Percentiles rank a stretch among this genome's conserved stretches.
These are phyloP conservation scores for Eremomyces bilateralis DNA, from an alignment of 495 filamentous ascomycete genomes.

Conservation along the genomic window DNA sequence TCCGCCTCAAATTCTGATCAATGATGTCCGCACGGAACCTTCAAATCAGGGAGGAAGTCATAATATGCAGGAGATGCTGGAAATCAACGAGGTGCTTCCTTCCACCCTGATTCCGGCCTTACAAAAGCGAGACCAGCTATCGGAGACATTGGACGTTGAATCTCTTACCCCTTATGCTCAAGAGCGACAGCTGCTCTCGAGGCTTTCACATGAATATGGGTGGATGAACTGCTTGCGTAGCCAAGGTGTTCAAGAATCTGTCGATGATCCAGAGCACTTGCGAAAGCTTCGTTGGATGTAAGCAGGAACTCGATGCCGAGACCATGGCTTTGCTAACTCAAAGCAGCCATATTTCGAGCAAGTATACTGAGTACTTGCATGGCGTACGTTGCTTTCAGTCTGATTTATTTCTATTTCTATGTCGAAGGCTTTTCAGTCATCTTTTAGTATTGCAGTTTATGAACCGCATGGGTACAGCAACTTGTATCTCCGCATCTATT, in stretches of 20 bases:
- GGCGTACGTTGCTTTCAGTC: conserved; percentile 7
- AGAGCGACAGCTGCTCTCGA: conserved; percentile 14
- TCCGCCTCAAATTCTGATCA: conserved; percentile 18
- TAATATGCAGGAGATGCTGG: conserved; percentile 12
- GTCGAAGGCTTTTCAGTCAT: neutral
- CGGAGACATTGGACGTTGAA: conserved; percentile 3
- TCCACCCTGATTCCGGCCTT: conserved; percentile 14
- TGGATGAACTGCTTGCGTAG: conserved; percentile 19
- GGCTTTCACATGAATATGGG: conserved; percentile 16
- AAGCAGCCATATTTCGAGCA: conserved; percentile 17
- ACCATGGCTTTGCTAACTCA: neutral
- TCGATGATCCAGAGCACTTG: conserved; percentile 8
- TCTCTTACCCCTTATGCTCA: conserved; percentile 10
- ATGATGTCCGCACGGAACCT: conserved; percentile 15
- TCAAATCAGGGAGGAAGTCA: conserved; percentile 5
- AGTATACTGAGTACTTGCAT: conserved; percentile 18
- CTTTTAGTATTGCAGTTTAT: neutral
- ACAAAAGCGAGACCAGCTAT: conserved; percentile 8
- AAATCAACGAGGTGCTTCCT: conserved; percentile 15
- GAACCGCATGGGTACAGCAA: neutral
- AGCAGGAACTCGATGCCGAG: neutral
- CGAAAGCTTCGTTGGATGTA: conserved; percentile 18
- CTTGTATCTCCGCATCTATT: too few species aligned
- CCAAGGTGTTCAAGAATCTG: conserved; percentile 8
- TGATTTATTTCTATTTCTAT: neutral